Base-by-base conservation (phyloP, 78 protist genomes). In the Guillardia theta region DNA sequence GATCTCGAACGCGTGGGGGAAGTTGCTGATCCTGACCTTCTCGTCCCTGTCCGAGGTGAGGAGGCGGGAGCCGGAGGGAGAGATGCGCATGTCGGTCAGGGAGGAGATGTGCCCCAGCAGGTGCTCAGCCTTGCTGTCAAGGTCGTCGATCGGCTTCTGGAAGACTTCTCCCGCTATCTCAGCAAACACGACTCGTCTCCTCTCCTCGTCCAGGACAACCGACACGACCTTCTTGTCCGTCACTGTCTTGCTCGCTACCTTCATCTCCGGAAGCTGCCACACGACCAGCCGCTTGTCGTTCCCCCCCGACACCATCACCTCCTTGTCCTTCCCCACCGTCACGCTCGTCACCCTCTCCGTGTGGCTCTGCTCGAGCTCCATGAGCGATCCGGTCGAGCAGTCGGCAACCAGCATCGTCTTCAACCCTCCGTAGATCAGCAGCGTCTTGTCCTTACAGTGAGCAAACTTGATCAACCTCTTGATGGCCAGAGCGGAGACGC, bases 31-130 rank as follows among this genome's bases (percentile, higher is more conserved):
- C 46, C 83, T 36, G 6, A 70, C 36, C 41, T 70, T 70, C 83
- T 70, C 83, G 41, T 70, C 83, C 12, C 83, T 24, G 83, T 70
- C 83, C 6, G 36, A 36, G 41, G 83, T 24, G 5, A 70, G 83
- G 41, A 70, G 9, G 83, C 41, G 83, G 5, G 83, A 9, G 33
- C 83, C 83, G 33, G 83, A 70, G 83, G 41, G 41, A 24, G 83
- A 18, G 83, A 70, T 36, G 12, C 15, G 46, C 83, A 70, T 70
- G 6, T 12, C 83, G 4, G 83, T 70, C n/a, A 70, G 41, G 45
- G 83, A 70, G 8, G 83, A 70, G 83, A 70, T 70, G 83, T 70
- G 83, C 36, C 83, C 83, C 46, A 70, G 83, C 36, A 70, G 33
- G 41, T 70, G 83, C 83, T 70, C 22, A 1, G 45, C 41, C 5